phyloP scores from a whole-genome alignment of 225 moss, liverwort and hornwort genomes.

The Polytrichum formosum region DNA sequence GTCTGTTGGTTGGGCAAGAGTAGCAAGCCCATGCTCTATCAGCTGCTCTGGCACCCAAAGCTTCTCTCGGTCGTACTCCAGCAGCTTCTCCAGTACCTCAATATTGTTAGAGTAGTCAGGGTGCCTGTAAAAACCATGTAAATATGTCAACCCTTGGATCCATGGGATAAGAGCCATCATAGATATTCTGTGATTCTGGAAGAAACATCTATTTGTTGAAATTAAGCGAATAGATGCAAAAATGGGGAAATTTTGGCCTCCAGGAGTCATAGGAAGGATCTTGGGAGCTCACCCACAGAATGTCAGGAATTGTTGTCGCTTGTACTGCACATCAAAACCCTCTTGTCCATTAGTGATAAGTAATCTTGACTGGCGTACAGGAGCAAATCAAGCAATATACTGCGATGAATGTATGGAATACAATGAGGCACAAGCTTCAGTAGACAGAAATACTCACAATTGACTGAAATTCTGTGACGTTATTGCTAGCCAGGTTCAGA shows the following conservation, averaged over 20 bases:
- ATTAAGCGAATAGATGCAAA: too few relatives aligned
- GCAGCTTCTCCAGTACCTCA: slow-evolving; percentile 64
- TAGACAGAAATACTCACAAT: slow-evolving; percentile 35
- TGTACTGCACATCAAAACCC: slow-evolving; percentile 50
- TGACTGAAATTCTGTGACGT: slow-evolving; percentile 79
- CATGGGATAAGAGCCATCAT: background rate
- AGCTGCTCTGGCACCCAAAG: slow-evolving; percentile 91
- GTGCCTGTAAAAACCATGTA: slow-evolving; percentile 45
- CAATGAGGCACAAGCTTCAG: too few relatives aligned
- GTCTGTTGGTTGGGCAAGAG: slow-evolving; percentile 61
- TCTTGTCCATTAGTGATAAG: background rate
- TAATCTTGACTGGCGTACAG: background rate
- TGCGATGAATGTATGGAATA: too few relatives aligned
- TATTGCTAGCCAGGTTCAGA: slow-evolving; percentile 67
- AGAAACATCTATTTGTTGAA: too few relatives aligned
- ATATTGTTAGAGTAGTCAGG: slow-evolving; percentile 83
- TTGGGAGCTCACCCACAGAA: slow-evolving; percentile 68
- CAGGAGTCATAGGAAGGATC: too few relatives aligned
- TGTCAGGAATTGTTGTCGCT: slow-evolving; percentile 68
- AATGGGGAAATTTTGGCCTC: too few relatives aligned
- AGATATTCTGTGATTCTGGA: too few relatives aligned
- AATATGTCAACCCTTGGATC: background rate
- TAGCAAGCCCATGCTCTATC: slow-evolving; percentile 70
- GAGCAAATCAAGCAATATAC: too few relatives aligned
- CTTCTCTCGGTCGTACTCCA: slow-evolving; percentile 82